Base-by-base conservation (phyloP, 345 rosid genomes). In the Firmiana major region DNA sequence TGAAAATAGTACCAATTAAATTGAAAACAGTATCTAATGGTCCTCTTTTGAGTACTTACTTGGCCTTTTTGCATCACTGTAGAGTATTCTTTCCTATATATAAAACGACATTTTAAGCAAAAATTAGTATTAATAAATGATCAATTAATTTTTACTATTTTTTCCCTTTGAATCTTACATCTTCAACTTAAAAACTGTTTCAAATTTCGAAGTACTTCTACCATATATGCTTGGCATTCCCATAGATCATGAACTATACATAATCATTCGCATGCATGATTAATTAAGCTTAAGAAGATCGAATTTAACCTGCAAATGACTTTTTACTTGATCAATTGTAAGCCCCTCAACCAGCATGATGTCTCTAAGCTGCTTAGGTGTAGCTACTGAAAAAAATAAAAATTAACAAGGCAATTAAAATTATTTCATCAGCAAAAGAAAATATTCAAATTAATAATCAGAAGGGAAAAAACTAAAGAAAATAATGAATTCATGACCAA, bases 311-410 rank as follows among this genome's bases (percentile, higher is more conserved):
- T 80, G 85, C 19, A 85, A 58, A 68, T 82, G 88, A 71, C 86
- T 85, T 58, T 85, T 85, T 46, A 85, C 81, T 75, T 83, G 84
- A 72, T 83, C 78, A 7, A 40, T 83, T 12, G 86, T 80, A 17
- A 81, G 79, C 57, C 81, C 85, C 21, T 75, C 82, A 22, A 83
- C 81, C 40, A 73, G 63, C 81, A 86, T 83, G 3, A 48, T 8
- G 10, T 75, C 78, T 51, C 70, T 79, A 26, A 79, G 78, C 42
- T 75, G 80, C 77, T 77, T 86, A 4, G 86, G 88, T 15, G 86
- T 83, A 40, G 86, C 88, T 59, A 63, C 86, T 79, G 77, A 43
- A 43, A 43, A 48, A 12, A 2, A 12, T 43, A 16, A 43, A 67
- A 67, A 42, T 0, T 2, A 10, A 42, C 6, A 67, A 2, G 13